Evolutionary conservation across 495 filamentous ascomycete genomes (phyloP).

Genomic region (Aspergillus coremiiformis): DNA sequence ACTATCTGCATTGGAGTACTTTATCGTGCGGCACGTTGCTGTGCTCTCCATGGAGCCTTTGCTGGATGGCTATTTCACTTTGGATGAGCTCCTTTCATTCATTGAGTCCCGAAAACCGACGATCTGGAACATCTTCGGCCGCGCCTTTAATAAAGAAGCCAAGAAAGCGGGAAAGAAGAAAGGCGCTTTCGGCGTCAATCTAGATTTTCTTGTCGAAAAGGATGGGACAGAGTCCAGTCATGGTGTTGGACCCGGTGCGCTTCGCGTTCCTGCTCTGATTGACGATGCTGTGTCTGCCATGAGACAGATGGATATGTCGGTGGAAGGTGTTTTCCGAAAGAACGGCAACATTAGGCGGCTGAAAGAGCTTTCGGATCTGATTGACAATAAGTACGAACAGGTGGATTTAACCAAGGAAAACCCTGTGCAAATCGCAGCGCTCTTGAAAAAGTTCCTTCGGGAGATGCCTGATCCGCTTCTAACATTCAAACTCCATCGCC

Average conservation of each 20-base stretch:
- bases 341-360: conserved; percentile 94
- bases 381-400: conserved; percentile 76
- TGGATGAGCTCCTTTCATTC: conserved; percentile 89
- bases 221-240: conserved; percentile 94
- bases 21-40: conserved; percentile 92
- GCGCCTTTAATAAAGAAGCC: conserved; percentile 80
- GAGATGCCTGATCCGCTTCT: conserved; percentile 92
- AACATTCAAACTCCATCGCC: conserved; percentile 86
- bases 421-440: conserved; percentile 87
- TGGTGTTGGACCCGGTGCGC: conserved; percentile 83
- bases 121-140: conserved; percentile 96
- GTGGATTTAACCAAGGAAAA: conserved; percentile 78
- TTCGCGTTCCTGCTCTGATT: conserved; percentile 81
- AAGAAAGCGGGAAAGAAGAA: conserved; percentile 81
- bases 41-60: conserved; percentile 93
- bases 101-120: conserved; percentile 91
- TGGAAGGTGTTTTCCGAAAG: conserved; percentile 98
- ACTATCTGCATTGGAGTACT: conserved; percentile 89
- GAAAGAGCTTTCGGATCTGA: conserved; percentile 70
- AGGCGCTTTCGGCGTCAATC: conserved; percentile 80
- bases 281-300: conserved; percentile 90
- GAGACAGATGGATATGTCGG: conserved; percentile 98
- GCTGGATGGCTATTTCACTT: conserved; percentile 78
- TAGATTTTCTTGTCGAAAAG: conserved; percentile 79
- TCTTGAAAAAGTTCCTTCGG: conserved; percentile 91